Base-by-base conservation (phyloP, 106 monocot species). In the Ottelia alismoides region DNA sequence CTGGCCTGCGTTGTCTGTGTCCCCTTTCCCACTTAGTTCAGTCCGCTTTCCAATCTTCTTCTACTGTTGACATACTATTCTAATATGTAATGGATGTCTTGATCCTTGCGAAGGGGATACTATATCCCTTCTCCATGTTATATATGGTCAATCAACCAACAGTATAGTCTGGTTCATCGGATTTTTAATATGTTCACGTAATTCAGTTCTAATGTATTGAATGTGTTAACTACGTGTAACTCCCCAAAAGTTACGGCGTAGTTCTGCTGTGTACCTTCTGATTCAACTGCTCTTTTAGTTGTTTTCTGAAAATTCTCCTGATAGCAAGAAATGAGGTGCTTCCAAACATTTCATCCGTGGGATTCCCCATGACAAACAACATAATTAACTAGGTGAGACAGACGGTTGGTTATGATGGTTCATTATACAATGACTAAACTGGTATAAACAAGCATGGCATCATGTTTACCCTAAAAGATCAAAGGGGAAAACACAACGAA, bases 1-100 rank as follows among this genome's bases (percentile, higher is more conserved):
- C 30, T 61, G 28, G 61, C 61, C 12, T 61, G 61, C 49, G 25
- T 61, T 61, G 49, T 49, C 2, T 61, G 61, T 50, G 2, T 31
- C 17, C 61, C 61, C 30, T 7, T 27, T n/a, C 28, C 52, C 23
- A 52, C 7, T 16, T 52, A 52, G n/a, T 52, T 52, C 12, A 52
- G 16, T 24, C 2, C 11, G 11, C 18, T 25, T 52, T 3, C 52
- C 28, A 25, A 52, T 52, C n/a, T 2, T 28, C 26, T 26, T 11
- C 52, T 52, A 27, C 10, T 17, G 22, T n/a, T 22, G 22, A 22
- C 20, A 47, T 10, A 4, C 14, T 47, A 1, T 47, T 47, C 21
- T 16, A 5, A 20, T 43, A n/a, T 47, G n/a, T n/a, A 20, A 20
- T 47, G 22, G 47, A 47, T 21, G 20, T 20, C 47, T 47, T 47